A percentile compares a stretch with the other conserved stretches of the same genome.
These are phyloP conservation scores for Cornus suecica DNA, from an alignment of 148 eudicot genomes.

Conservation along the genomic window DNA sequence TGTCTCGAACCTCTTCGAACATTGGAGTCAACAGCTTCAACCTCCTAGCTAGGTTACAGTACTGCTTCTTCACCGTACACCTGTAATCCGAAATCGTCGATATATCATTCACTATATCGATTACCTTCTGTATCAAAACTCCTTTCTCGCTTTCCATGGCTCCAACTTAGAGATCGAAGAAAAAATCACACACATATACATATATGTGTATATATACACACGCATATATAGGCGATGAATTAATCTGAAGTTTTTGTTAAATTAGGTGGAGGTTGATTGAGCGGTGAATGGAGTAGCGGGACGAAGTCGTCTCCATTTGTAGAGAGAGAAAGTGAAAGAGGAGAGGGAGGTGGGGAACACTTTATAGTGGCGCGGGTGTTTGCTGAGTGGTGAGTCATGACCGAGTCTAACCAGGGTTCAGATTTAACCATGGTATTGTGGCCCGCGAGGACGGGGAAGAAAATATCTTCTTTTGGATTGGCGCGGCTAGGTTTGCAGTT, in stretches of 20 bases:
- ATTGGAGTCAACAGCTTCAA: slow-evolving; percentile 78
- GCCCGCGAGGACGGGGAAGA: no score
- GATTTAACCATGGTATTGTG: no score
- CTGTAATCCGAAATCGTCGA: slow-evolving; percentile 56
- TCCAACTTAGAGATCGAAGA: neutral
- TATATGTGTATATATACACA: no score
- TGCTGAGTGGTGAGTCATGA: neutral
- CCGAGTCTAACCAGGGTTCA: neutral
- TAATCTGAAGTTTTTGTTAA: neutral
- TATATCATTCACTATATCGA: slow-evolving; percentile 51
- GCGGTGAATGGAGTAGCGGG: slow-evolving; percentile 18
- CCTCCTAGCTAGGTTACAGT: slow-evolving; percentile 67
- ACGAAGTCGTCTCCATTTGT: slow-evolving; percentile 27
- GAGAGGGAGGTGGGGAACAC: neutral
- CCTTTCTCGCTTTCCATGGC: slow-evolving; percentile 55
- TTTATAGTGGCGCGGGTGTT: slow-evolving; percentile 15
- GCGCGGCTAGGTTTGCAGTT: no score
- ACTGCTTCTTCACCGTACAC: slow-evolving; percentile 61
- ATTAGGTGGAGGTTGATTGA: neutral
- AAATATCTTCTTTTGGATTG: no score
- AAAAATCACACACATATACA: no score
- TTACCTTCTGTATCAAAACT: slow-evolving; percentile 41
- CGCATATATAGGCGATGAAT: no score
- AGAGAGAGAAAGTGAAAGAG: slow-evolving; percentile 12
- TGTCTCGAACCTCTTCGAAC: slow-evolving; percentile 85